These are phyloP conservation scores for Solanum ahanhuiri DNA, from an alignment of 257 asterid genomes.

Conservation along the genomic window DNA sequence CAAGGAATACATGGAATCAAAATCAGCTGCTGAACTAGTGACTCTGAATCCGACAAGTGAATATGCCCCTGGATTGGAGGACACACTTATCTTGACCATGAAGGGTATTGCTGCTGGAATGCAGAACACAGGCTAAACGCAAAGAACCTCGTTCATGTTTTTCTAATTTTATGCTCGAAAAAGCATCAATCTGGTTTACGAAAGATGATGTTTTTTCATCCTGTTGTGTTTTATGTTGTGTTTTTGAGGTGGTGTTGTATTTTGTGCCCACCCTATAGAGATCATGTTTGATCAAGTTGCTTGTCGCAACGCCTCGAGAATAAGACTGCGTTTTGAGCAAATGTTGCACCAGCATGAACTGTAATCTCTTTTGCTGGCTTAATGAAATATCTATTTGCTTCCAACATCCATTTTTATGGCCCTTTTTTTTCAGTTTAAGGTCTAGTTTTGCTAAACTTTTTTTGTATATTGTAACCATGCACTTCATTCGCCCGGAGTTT, in stretches of 20 bases:
- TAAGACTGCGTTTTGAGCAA: not conserved
- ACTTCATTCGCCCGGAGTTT: not conserved
- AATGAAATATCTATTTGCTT: not conserved
- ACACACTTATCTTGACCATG: conserved; percentile 48
- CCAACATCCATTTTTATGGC: not conserved
- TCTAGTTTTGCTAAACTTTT: not conserved
- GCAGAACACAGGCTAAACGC: conserved; percentile 41
- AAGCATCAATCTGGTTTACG: not conserved
- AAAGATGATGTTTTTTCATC: not conserved
- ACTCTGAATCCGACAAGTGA: conserved; percentile 37
- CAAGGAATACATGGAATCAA: conserved; percentile 31
- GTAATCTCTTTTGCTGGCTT: not conserved
- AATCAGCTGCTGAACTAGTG: conserved; percentile 26
- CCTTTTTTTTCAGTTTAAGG: not conserved
- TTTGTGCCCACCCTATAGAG: not conserved
- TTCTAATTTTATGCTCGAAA: not conserved
- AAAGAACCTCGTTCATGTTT: not conserved
- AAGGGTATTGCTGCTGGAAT: conserved; percentile 53
- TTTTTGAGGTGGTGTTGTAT: not conserved
- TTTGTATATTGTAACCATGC: not conserved
- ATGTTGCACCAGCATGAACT: not conserved
- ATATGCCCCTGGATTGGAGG: conserved; percentile 50
- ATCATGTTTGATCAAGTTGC: not conserved
- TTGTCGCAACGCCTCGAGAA: not conserved
- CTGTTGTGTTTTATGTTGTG: not conserved